phyloP scores from a whole-genome alignment of 345 rosid genomes.

The Ceriops tagal region DNA sequence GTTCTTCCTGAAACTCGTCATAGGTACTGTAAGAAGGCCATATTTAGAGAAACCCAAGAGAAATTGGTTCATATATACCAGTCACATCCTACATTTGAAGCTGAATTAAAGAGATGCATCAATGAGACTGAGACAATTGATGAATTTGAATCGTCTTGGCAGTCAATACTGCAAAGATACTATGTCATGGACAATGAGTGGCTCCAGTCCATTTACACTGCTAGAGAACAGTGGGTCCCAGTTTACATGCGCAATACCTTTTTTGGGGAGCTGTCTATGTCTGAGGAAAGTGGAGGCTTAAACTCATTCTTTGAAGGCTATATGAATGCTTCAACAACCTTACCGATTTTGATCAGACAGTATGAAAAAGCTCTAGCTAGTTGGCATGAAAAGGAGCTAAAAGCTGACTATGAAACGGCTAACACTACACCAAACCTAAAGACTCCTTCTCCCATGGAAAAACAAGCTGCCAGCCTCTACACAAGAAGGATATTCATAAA shows the following conservation, averaged over 20 bases:
- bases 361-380: slow-evolving; percentile 50
- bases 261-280: slow-evolving; percentile 59
- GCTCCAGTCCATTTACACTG: slow-evolving; percentile 50
- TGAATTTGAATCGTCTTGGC: slow-evolving; percentile 55
- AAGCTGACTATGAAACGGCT: slow-evolving; percentile 54
- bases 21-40: slow-evolving; percentile 58
- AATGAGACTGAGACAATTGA: slow-evolving; percentile 49
- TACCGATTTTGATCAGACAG: slow-evolving; percentile 39
- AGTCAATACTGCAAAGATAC: slow-evolving; percentile 41
- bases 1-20: slow-evolving; percentile 58
- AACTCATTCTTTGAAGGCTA: slow-evolving; percentile 68
- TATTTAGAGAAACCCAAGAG: slow-evolving; percentile 51
- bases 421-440: slow-evolving; percentile 38
- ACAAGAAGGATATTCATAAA: slow-evolving; percentile 43
- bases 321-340: slow-evolving; percentile 53
- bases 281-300: slow-evolving; percentile 51
- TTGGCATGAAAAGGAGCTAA: slow-evolving; percentile 47
- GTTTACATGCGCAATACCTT: slow-evolving; percentile 56
- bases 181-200: slow-evolving; percentile 56
- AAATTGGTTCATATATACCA: slow-evolving; percentile 44
- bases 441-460: slow-evolving; percentile 63
- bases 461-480: slow-evolving; percentile 49
- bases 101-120: slow-evolving; percentile 48
- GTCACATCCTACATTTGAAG: slow-evolving; percentile 44
- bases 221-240: slow-evolving; percentile 61